phyloP scores from a whole-genome alignment of 129 eudicot genomes.

The Lactuca saligna region DNA sequence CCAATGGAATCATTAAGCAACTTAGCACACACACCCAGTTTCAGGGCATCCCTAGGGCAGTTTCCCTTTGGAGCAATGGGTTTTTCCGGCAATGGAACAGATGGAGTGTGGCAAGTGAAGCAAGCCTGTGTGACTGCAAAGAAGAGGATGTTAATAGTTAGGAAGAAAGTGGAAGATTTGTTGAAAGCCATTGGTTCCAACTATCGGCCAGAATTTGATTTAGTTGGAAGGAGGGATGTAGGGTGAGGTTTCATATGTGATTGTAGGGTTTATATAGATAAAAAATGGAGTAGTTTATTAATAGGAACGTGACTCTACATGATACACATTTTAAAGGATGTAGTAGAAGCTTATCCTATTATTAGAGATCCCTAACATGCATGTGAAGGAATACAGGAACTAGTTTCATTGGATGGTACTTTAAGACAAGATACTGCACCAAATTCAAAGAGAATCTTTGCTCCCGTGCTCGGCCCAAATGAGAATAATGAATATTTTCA shows the following conservation, averaged over 20 bases:
- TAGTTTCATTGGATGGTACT: slow-evolving; percentile 16
- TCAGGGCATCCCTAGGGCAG: slow-evolving; percentile 47
- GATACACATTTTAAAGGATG: not conserved
- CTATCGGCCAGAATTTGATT: not conserved
- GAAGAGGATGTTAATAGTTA: slow-evolving; percentile 45
- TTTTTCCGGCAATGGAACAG: slow-evolving; percentile 25
- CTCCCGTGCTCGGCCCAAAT: not conserved
- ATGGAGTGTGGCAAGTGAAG: slow-evolving; percentile 35
- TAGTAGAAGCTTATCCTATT: not conserved
- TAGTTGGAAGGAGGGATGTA: slow-evolving; percentile 15
- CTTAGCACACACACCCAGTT: slow-evolving; percentile 41
- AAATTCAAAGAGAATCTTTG: slow-evolving; percentile 10
- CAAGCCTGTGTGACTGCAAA: slow-evolving; percentile 50
- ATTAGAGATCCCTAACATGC: slow-evolving; percentile 8
- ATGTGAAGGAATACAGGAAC: slow-evolving; percentile 21
- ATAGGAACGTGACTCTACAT: not conserved
- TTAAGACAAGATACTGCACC: not conserved
- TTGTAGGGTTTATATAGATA: slow-evolving; percentile 34
- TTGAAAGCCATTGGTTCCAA: slow-evolving; percentile 42
- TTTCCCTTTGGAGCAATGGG: slow-evolving; percentile 25
- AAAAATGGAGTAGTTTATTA: slow-evolving; percentile 16
- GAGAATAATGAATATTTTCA: not conserved
- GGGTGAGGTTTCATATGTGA: slow-evolving; percentile 20
- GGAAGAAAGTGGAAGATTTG: slow-evolving; percentile 42
- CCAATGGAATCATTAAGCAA: slow-evolving; percentile 44